Percentiles rank a stretch among this genome's conserved stretches.
These are phyloP conservation scores for Pseudocercospora cruenta DNA, from an alignment of 2,329 filamentous ascomycete species.

Conservation along the genomic window DNA sequence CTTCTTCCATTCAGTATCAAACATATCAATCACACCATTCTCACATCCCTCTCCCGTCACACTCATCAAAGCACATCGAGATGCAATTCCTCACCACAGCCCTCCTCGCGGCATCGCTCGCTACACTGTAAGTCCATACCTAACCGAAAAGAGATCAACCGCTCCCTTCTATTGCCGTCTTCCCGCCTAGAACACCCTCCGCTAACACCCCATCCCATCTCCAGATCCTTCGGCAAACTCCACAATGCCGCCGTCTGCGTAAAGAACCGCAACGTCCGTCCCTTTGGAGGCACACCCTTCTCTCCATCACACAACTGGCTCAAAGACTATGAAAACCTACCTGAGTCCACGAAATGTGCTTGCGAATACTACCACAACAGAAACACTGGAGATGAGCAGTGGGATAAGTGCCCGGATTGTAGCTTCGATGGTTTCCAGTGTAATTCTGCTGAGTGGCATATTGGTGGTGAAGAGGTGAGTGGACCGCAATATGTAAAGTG, in stretches of 20 bases:
- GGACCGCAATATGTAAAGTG: neutral
- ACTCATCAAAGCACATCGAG: neutral
- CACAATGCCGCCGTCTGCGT: slow-evolving; percentile 15
- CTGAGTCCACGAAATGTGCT: slow-evolving; percentile 8
- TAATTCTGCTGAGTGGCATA: slow-evolving; percentile 10
- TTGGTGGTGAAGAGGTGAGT: slow-evolving; percentile 17
- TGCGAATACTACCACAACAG: slow-evolving; percentile 15
- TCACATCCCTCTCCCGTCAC: neutral
- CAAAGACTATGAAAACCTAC: slow-evolving; percentile 9
- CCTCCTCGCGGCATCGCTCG: slow-evolving; percentile 2
- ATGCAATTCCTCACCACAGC: neutral
- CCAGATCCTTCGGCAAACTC: slow-evolving; percentile 5
- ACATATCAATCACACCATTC: neutral
- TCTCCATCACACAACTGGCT: neutral
- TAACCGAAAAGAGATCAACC: neutral
- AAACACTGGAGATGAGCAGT: slow-evolving; percentile 13
- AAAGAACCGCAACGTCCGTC: neutral
- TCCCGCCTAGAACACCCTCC: too few relatives aligned
- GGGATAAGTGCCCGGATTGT: slow-evolving; percentile 17
- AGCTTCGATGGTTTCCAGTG: slow-evolving; percentile 9
- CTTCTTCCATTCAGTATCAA: neutral
- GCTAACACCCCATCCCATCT: neutral
- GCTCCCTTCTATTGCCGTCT: neutral
- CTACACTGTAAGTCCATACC: slow-evolving; percentile 8
- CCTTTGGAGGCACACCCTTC: slow-evolving; percentile 7